Conservation (phyloP, 169 alveolate genomes). For the Eimeria acervulina region DNA sequence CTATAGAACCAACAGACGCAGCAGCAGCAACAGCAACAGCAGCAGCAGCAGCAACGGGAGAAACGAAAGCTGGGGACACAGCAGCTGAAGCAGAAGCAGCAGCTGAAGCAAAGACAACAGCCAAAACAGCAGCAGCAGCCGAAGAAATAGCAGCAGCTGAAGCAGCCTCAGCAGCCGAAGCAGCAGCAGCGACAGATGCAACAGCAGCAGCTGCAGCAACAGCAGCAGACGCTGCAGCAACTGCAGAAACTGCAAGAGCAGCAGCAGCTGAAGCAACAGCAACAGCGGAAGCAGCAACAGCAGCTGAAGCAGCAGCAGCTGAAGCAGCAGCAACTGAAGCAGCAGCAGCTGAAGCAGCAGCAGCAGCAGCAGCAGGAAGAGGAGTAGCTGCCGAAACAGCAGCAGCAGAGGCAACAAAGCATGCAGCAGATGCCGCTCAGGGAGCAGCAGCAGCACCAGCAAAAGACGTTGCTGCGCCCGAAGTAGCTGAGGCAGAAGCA, state of each 20-base stretch:
- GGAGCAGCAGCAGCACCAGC: conserved; percentile 26
- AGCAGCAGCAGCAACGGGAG: background rate
- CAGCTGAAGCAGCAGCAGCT: too few species aligned
- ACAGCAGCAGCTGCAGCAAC: background rate
- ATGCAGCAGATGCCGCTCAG: background rate
- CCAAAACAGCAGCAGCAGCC: too few species aligned
- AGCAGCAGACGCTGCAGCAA: background rate
- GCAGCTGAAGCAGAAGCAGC: background rate
- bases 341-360: background rate
- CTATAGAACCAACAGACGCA: background rate
- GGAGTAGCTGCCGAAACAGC: background rate
- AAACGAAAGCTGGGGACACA: background rate
- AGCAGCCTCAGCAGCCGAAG: background rate
- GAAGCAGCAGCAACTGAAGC: too few species aligned
- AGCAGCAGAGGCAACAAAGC: background rate
- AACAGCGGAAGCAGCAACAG: too few species aligned
- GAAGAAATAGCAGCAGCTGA: too few species aligned
- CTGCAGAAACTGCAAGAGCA: background rate
- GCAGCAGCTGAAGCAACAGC: too few species aligned
- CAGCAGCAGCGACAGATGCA: background rate
- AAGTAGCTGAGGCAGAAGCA: background rate
- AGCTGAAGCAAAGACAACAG: too few species aligned
- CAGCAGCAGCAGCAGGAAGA: background rate
- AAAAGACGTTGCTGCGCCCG: background rate
- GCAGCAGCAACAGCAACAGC: background rate